Percentiles rank a stretch among this genome's conserved stretches.
Evolutionary conservation across 1,284 basidiomycete genomes (phyloP).

Genomic region (Cystobasidium sp.): DNA sequence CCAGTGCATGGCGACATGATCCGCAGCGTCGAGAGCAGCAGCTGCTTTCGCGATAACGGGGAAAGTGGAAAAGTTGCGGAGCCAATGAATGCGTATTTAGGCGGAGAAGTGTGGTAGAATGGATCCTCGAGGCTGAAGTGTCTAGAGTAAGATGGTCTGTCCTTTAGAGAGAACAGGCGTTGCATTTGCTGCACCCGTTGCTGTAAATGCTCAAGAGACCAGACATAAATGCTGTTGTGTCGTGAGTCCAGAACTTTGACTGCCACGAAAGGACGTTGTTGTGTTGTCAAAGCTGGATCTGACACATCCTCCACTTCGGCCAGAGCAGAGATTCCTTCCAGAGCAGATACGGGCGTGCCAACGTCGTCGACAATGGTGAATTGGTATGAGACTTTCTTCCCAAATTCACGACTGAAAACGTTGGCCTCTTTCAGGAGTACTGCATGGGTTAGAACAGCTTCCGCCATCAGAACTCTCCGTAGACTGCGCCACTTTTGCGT

Average conservation of each 20-base stretch:
- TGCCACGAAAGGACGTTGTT: constrained; percentile 79
- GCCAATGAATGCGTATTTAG: constrained; percentile 89
- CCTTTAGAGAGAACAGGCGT: constrained; percentile 87
- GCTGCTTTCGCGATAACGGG: constrained; percentile 76
- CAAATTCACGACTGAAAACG: constrained; percentile 83
- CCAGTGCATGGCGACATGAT: constrained; percentile 91
- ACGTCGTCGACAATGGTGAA: constrained; percentile 80
- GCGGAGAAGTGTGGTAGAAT: constrained; percentile 83
- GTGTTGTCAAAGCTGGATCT: constrained; percentile 71
- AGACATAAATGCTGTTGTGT: constrained; percentile 82
- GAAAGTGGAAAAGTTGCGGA: constrained; percentile 80
- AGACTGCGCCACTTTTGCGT: constrained; percentile 82
- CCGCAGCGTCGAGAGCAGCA: constrained; percentile 73
- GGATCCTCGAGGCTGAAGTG: constrained; percentile 92
- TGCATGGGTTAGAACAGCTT: constrained; percentile 80
- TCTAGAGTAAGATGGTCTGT: constrained; percentile 85
- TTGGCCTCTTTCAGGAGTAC: constrained; percentile 93
- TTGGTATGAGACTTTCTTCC: constrained; percentile 86
- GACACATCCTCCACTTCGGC: constrained; percentile 90
- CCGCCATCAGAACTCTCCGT: constrained; percentile 87
- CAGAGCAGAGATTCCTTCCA: constrained; percentile 85
- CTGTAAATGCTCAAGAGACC: constrained; percentile 86
- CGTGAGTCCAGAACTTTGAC: constrained; percentile 88
- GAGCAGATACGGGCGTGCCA: constrained; percentile 72
- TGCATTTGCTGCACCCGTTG: constrained; percentile 92